Conservation (phyloP, 768 basidiomycete species). For the Mycena polygramma region DNA sequence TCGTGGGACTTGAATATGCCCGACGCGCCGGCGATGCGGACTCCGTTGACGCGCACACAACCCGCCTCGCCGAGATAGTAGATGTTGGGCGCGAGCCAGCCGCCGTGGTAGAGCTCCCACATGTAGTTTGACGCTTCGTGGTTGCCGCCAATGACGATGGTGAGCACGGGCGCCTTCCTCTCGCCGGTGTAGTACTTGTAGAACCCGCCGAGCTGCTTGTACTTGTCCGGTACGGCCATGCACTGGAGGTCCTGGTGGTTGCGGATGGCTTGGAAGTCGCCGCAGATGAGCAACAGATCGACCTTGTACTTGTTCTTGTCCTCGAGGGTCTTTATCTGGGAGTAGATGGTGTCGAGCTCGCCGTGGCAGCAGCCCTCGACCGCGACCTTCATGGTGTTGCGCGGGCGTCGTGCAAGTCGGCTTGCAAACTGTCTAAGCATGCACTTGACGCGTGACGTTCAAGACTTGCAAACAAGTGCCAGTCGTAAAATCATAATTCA, state of each 20-base stretch:
- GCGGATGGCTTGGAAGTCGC: constrained; percentile 95
- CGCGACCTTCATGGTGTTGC: constrained; percentile 69
- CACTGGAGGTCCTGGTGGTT: constrained; percentile 88
- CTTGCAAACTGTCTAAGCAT: constrained; percentile 8
- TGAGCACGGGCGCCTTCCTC: constrained; percentile 86
- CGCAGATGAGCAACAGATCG: constrained; percentile 92
- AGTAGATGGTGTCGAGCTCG: constrained; percentile 89
- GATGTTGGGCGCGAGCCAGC: constrained; percentile 97
- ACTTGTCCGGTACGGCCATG: constrained; percentile 94
- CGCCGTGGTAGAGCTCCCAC: constrained; percentile 97
- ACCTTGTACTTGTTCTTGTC: constrained; percentile 72
- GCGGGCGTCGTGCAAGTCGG: constrained; percentile 1
- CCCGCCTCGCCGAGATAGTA: constrained; percentile 96
- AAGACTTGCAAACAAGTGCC: too few species aligned
- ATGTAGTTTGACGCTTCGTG: constrained; percentile 98
- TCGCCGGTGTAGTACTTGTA: constrained; percentile 92
- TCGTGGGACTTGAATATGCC: constrained; percentile 92
- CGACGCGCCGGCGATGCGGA: constrained; percentile 93
- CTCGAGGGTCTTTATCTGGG: constrained; percentile 75
- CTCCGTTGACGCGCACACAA: constrained; percentile 86
- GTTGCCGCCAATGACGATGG: constrained; percentile 96
- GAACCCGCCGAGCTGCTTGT: constrained; percentile 87
- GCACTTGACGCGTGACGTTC: neutral
- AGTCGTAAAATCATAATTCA: too few species aligned
- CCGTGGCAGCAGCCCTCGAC: constrained; percentile 98